phyloP scores from a whole-genome alignment of 2,329 filamentous ascomycete species.

The Beauveria pseudobassiana region DNA sequence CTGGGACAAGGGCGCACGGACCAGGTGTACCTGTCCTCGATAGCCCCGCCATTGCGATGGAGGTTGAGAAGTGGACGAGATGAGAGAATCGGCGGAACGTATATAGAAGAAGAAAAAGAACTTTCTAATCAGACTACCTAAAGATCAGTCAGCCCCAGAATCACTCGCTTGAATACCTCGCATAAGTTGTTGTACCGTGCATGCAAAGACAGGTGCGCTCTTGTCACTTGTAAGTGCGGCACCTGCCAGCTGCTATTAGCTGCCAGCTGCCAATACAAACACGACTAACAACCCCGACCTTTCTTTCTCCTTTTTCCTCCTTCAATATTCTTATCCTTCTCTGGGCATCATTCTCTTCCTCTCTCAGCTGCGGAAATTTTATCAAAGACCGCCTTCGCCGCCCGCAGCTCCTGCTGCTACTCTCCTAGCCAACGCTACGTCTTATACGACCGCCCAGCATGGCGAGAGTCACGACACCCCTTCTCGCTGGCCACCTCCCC shows the following conservation, averaged over 20 bases:
- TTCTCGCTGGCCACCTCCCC: slow-evolving; percentile 26
- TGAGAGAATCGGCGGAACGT: neutral
- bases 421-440: neutral
- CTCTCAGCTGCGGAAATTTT: neutral
- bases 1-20: slow-evolving; percentile 8
- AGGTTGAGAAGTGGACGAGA: neutral
- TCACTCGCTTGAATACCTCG: neutral
- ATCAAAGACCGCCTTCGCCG: neutral
- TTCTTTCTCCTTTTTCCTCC: neutral
- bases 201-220: neutral
- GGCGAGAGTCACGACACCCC: slow-evolving; percentile 28
- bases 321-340: neutral
- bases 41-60: neutral
- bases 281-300: neutral
- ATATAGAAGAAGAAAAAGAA: neutral
- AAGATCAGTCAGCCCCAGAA: no score
- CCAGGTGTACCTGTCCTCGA: slow-evolving; percentile 8
- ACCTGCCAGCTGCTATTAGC: neutral
- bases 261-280: slow-evolving; percentile 1
- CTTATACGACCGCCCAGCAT: neutral
- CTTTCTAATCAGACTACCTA: no score
- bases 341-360: neutral
- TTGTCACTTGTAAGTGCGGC: neutral
- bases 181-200: neutral
- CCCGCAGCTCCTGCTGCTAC: slow-evolving; percentile 9